Evolutionary conservation across 2,329 filamentous ascomycete species (phyloP), one percentile per base, ranked within the genome.

Genomic region (Fusarium agapanthi): DNA sequence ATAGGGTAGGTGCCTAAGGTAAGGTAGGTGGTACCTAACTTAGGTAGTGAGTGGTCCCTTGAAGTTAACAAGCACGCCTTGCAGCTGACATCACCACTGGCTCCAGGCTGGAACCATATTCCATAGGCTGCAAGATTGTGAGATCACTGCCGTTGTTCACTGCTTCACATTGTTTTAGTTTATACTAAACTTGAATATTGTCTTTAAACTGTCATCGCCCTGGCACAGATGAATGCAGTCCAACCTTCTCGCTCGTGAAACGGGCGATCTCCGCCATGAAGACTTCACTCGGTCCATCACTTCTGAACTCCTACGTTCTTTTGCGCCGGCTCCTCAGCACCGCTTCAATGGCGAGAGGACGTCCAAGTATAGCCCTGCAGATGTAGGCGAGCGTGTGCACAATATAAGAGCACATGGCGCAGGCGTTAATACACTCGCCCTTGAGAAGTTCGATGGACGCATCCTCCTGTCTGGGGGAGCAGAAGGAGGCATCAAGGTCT

Each of bases 401-500:
- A 79, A 82, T 24, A 79, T 86, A 67, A 87, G 87, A 85, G 93
- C 94, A 3, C 95, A 97, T 81, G 88, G 89, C 60, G 89, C 93
- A 8, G 95, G 95, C 20, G 93, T 95, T 41, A 96, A 92, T 78
- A 90, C 92, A 43, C 84, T 98, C 44, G 90, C 92, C 0, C 87
- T 97, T 43, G 95, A 98, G 77, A 89, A 90, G 55, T 94, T 96
- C 77, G 93, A 96, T 71, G 94, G 93, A 7, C 79, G 80, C 76
- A 92, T 93, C 73, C 87, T 98, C 70, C 82, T 97, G 5, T 97
- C 95, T 1, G 95, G 94, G 8, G 95, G 95, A 35, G 92, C 93
- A 9, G 94, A 97, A 79, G 93, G 93, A 15, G 93, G 92, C 2
- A 90, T 98, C 77, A 93, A 91, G 74, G 83, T 98, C 50, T 98